Evolutionary conservation across 2,329 filamentous ascomycete genomes (phyloP).

Genomic region (Chaetomium olivaceum): DNA sequence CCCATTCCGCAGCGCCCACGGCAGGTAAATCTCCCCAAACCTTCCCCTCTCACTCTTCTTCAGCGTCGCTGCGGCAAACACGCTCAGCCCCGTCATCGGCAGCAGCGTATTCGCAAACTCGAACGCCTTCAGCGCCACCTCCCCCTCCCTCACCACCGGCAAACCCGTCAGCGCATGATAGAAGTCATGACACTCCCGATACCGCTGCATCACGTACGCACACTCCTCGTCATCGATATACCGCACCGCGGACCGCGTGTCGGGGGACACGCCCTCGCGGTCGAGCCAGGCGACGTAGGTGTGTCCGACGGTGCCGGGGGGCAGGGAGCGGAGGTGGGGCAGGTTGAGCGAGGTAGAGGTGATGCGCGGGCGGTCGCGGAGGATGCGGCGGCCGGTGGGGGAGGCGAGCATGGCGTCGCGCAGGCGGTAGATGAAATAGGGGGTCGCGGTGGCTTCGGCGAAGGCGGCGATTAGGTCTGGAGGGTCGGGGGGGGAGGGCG

Average conservation of each 20-base stretch:
- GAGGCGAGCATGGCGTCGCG: constrained; percentile 86
- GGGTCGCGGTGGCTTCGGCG: constrained; percentile 92
- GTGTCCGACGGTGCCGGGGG: constrained; percentile 72
- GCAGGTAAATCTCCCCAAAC: constrained; percentile 76
- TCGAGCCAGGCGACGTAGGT: constrained; percentile 92
- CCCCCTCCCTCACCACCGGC: constrained; percentile 89
- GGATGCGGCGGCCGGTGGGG: constrained; percentile 83
- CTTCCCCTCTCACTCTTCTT: constrained; percentile 76
- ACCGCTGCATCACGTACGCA: constrained; percentile 97
- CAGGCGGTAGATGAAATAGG: constrained; percentile 91
- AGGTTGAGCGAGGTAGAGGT: constrained; percentile 72
- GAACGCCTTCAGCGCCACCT: constrained; percentile 96
- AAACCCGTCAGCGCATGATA: constrained; percentile 93
- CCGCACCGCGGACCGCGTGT: constrained; percentile 77
- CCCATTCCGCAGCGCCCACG: constrained; percentile 89
- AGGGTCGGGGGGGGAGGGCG: neutral
- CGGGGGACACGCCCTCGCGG: constrained; percentile 86
- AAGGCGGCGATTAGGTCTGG: constrained; percentile 85
- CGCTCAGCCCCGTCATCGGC: constrained; percentile 89
- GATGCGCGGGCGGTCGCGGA: constrained; percentile 85
- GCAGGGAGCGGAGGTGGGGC: constrained; percentile 68
- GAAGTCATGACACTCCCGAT: constrained; percentile 96
- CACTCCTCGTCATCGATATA: constrained; percentile 96
- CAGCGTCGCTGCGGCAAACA: constrained; percentile 82
- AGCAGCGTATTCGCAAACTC: constrained; percentile 94